Evolutionary conservation across 805 yeast genomes (phyloP).

Genomic region (Sugiyamaella smithiae): DNA sequence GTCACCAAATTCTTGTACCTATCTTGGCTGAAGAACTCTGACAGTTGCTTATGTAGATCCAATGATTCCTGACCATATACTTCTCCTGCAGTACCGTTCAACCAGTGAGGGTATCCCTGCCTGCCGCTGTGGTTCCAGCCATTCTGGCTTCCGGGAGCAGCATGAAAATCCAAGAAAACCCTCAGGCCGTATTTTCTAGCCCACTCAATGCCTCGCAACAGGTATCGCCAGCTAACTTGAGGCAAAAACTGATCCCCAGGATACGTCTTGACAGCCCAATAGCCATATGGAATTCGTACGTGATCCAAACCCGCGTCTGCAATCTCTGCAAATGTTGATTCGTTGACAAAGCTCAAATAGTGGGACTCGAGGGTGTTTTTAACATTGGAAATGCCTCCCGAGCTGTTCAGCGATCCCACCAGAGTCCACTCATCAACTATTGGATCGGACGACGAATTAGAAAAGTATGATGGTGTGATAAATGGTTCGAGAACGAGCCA

Average conservation of each 20-base stretch:
- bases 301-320: conserved; percentile 63
- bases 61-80: conserved; percentile 43
- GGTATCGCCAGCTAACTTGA: conserved; percentile 53
- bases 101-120: conserved; percentile 44
- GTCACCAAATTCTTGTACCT: conserved; percentile 65
- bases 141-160: conserved; percentile 81
- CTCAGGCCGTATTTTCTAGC: conserved; percentile 55
- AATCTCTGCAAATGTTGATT: conserved; percentile 61
- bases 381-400: conserved; percentile 59
- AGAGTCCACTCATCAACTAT: conserved; percentile 76
- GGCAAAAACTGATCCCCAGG: conserved; percentile 53
- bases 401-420: conserved; percentile 43
- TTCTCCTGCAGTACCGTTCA: conserved; percentile 47
- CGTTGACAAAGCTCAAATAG: conserved; percentile 68
- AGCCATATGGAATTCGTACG: conserved; percentile 77
- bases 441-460: conserved; percentile 32
- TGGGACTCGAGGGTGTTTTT: conserved; percentile 50
- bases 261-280: conserved; percentile 65
- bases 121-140: conserved; percentile 82
- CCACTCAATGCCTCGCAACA: conserved; percentile 69
- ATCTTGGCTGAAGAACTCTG: conserved; percentile 59
- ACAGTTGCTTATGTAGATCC: conserved; percentile 51
- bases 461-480: conserved; percentile 75
- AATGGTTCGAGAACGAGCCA: conserved; percentile 86
- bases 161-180: conserved; percentile 76